Conservation (phyloP, 495 filamentous ascomycete genomes). For the Cercophora sp. region DNA sequence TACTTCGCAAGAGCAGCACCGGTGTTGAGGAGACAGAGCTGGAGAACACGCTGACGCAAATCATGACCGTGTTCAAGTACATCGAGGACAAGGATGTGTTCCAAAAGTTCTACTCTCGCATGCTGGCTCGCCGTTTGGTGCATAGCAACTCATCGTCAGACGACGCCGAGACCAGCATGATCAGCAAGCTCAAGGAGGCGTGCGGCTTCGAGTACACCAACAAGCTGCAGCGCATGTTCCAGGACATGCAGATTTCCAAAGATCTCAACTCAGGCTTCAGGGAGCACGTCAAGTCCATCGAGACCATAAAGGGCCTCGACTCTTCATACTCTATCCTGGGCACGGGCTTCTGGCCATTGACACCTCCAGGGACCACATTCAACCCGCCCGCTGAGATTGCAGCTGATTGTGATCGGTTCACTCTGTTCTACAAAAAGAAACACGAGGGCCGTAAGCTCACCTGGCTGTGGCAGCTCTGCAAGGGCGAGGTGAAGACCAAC, state of each 20-base stretch:
- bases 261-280: constrained; percentile 88
- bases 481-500: constrained; percentile 91
- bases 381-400: constrained; percentile 78
- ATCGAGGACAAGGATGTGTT: constrained; percentile 99
- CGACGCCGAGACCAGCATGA: constrained; percentile 98
- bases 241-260: constrained; percentile 97
- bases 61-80: constrained; percentile 99
- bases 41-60: constrained; percentile 84
- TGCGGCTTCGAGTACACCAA: constrained; percentile 99
- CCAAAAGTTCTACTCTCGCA: constrained; percentile 98
- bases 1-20: constrained; percentile 89
- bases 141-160: constrained; percentile 92
- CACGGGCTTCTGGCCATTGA: constrained; percentile 96
- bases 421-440: constrained; percentile 89
- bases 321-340: constrained; percentile 83
- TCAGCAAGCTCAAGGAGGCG: constrained; percentile 97
- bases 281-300: constrained; percentile 51
- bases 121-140: constrained; percentile 91
- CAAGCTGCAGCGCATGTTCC: constrained; percentile 99
- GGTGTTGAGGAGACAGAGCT: constrained; percentile 89
- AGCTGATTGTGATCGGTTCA: constrained; percentile 82
- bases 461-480: constrained; percentile 97
- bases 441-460: constrained; percentile 94
- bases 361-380: constrained; percentile 78
- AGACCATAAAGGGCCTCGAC: constrained; percentile 52